Base-by-base conservation (phyloP, 2,329 filamentous ascomycete species). In the Diaporthe sp. region DNA sequence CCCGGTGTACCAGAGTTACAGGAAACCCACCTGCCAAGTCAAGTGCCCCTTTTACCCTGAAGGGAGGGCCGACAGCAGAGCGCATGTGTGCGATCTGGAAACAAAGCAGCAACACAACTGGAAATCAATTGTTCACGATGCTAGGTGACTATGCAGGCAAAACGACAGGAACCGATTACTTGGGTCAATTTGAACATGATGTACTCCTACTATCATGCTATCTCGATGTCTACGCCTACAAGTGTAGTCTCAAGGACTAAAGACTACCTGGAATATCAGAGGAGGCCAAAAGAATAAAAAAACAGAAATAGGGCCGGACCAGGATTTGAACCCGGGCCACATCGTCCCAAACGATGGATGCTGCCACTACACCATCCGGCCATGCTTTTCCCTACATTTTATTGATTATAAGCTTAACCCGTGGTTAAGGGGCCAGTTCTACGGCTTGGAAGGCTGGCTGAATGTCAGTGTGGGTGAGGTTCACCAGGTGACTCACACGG, bases 311-410 rank as follows among this genome's bases (percentile, higher is more conserved):
- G 63, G 63, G 32, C 63, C 63, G 47, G 63, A 68, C 63, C 63
- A 68, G 47, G 63, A 68, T 22, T 68, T 53, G 63, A 68, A 51
- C 63, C 63, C 44, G 63, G 63, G 63, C 37, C 63, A 68, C 63
- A 68, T 68, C 63, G 63, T 68, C 63, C 63, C 63, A 68, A 68
- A 68, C 63, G 47, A 68, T 27, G 47, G 27, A 68, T 68, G 63
- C 63, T 68, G 44, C 47, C 63, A 51, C 63, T 68, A 68, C 63
- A 68, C 63, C 63, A 53, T 68, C 63, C 63, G 32, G 63, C 47
- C 63, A 39, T 68, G 44, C 47, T 13, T 50, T n/a, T 10, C n/a
- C 4, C 9, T 39, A 27, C 13, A 37, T 9, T 10, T 17, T 51
- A 8, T 27, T 50, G 30, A 22, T 15, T 68, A 53, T 39, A 27